Conservation (phyloP, 495 filamentous ascomycete species). For the Xylaria intraflava region DNA sequence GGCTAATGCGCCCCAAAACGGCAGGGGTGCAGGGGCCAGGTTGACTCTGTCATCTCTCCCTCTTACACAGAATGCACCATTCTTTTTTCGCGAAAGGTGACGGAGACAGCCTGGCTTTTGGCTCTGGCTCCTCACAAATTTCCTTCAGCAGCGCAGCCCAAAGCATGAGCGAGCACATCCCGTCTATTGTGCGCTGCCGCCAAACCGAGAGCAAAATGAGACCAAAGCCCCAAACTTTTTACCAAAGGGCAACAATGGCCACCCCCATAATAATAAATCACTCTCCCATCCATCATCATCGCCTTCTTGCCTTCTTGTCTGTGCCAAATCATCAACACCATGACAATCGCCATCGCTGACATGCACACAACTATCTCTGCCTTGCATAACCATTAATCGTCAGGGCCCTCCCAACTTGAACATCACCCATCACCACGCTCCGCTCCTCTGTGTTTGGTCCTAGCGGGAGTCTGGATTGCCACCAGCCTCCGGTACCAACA, state of each 20-base stretch:
- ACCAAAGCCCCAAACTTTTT: slow-evolving; percentile 30
- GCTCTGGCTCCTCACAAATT: slow-evolving; percentile 17
- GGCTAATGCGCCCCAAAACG: background rate
- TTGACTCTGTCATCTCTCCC: slow-evolving; percentile 16
- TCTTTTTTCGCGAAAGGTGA: slow-evolving; percentile 17
- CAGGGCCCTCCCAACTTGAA: background rate
- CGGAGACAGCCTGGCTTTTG: slow-evolving; percentile 17
- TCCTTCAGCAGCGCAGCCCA: slow-evolving; percentile 15
- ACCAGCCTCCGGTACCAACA: background rate
- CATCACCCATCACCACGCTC: slow-evolving; percentile 1
- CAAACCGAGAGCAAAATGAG: slow-evolving; percentile 22
- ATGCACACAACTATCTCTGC: slow-evolving; percentile 4
- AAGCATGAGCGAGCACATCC: slow-evolving; percentile 20
- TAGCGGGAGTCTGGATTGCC: background rate
- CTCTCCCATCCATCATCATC: slow-evolving; percentile 23
- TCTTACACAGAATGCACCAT: slow-evolving; percentile 11
- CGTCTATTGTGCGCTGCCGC: slow-evolving; percentile 23
- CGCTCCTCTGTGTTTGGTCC: background rate
- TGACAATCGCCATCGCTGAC: slow-evolving; percentile 6
- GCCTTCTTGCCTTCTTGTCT: slow-evolving; percentile 8
- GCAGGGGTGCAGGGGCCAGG: slow-evolving; percentile 11
- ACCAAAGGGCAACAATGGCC: slow-evolving; percentile 27
- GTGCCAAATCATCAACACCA: slow-evolving; percentile 16
- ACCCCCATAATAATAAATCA: slow-evolving; percentile 31
- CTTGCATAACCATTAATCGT: slow-evolving; percentile 10